Evolutionary conservation across 2,329 filamentous ascomycete genomes (phyloP), one percentile per base, ranked within the genome.

Genomic region (Sporothrix sp.): DNA sequence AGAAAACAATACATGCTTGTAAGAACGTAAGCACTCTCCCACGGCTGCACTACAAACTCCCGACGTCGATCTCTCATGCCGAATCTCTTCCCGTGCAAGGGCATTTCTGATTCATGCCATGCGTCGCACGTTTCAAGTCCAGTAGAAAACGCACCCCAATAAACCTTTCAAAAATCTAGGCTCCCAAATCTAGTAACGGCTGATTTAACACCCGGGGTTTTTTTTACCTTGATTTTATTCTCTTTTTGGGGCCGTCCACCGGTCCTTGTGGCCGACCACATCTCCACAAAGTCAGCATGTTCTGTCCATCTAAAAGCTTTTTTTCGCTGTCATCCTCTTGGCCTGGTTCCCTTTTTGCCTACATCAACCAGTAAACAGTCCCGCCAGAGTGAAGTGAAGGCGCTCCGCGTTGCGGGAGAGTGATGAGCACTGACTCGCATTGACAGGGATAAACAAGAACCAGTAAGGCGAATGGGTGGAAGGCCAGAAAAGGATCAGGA

Each of bases 201-300:
- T 20, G 21, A n/a, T 30, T n/a, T 33, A 23, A 8, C 16, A 38
- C n/a, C 11, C 45, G 45, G 45, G 30, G 44, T 28, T 18, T 47
- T 37, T 5, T 35, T 23, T 16, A 9, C 27, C 38, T 23, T 23
- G 13, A n/a, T 43, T 30, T 25, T 21, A 25, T 46, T 23, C 30
- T 46, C 36, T 16, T 36, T 16, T 46, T 25, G 20, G 27, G 30
- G 25, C 18, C 27, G 30, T 46, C 42, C 18, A 5, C 13, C 28
- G 51, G 51, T 52, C 51, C 38, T 37, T 27, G 46, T 21, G 23
- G 51, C 21, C 35, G 37, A 52, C 50, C 51, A 52, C 51, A 49
- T 46, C 51, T 39, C 44, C 43, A 48, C 50, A 36, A 40, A 28
- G 11, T 30, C 23, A 43, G 37, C 10, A 30, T 39, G 46, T 48